Base-by-base conservation (phyloP, 768 basidiomycete species). In the Leccinellum albellum region DNA sequence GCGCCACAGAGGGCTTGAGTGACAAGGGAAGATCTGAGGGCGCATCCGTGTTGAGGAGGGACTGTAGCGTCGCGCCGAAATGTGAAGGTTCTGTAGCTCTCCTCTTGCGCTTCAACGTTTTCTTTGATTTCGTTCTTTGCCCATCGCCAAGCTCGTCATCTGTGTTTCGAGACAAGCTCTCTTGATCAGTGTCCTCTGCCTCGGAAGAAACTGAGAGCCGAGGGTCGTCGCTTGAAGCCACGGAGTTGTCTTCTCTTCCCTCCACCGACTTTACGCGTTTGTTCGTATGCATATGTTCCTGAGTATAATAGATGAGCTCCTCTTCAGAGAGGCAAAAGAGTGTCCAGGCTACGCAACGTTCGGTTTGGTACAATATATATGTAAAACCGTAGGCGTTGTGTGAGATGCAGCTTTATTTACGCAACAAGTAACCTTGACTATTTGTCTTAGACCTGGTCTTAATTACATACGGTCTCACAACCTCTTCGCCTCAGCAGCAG, bases 101-200 rank as follows among this genome's bases (percentile, higher is more conserved):
- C 31, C 88, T 80, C 78, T 92, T 94, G 64, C 91, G 82, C 71
- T 94, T 94, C 52, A 82, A 73, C 0, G 91, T 94, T 70, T 91
- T 87, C 55, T 81, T 84, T 15, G 91, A 92, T 70, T 91, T 92
- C 66, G 73, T 68, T 45, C 69, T 73, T 63, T 83, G 81, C 51
- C 81, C 68, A 3, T 73, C 74, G 15, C 78, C 78, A 50, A 89
- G 83, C 66, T 90, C 87, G 62, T 87, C 86, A 9, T 83, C 85
- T 20, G 84, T 86, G 63, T 85, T 79, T 20, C 69, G 68, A 20
- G 73, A 13, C 10, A 12, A 75, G 37, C 54, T 61, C 33, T 59
- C 65, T 48, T 68, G 64, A 59, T 72, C 61, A 31, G 40, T 24
- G 31, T 60, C 35, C 37, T 58, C 64, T 4, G 29, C 52, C 23